A percentile compares a stretch with the other conserved stretches of the same genome.
Conservation (phyloP, 805 yeast genomes). For the Teunomyces stri region DNA sequence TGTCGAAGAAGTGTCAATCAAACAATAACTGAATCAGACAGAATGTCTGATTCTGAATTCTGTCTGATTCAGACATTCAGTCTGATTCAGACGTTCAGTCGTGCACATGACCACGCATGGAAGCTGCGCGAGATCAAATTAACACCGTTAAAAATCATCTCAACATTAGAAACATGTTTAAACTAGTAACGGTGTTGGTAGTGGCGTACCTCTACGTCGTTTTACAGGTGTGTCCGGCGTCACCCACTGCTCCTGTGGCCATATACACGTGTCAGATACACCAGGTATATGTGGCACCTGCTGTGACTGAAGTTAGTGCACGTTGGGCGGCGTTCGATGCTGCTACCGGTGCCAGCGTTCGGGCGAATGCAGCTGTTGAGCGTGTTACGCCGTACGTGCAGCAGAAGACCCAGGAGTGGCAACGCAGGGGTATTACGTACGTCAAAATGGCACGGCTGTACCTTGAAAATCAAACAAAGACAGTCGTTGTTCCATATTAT, state of each 20-base stretch:
- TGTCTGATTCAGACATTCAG: not conserved
- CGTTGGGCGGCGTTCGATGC: not conserved
- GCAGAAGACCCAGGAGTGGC: not conserved
- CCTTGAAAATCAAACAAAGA: too few relatives aligned
- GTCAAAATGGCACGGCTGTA: not conserved
- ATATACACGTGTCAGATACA: not conserved
- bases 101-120: not conserved
- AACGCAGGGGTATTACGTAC: not conserved
- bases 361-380: not conserved
- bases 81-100: not conserved
- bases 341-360: not conserved
- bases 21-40: not conserved
- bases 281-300: not conserved
- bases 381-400: not conserved
- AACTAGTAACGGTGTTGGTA: slow-evolving; percentile 2
- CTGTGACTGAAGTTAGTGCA: not conserved
- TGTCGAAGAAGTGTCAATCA: too few relatives aligned
- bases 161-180: not conserved
- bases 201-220: slow-evolving; percentile 7
- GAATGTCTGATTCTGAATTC: too few relatives aligned
- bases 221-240: slow-evolving; percentile 5
- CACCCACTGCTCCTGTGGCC: not conserved
- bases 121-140: too few relatives aligned
- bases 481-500: too few relatives aligned
- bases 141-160: too few relatives aligned